phyloP scores from a whole-genome alignment of 345 rosid genomes.

The Bruguiera parviflora region DNA sequence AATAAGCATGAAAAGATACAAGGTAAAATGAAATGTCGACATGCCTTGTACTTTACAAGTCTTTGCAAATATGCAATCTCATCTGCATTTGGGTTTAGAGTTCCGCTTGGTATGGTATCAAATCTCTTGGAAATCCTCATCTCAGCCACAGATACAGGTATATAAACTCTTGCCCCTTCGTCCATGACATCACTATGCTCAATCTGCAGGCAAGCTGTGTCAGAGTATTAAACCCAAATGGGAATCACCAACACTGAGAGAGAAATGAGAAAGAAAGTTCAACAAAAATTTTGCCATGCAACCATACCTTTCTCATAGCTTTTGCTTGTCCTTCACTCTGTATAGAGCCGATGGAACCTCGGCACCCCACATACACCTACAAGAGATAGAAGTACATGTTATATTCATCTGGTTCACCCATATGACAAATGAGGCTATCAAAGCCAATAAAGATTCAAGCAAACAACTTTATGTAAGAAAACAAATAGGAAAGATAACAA shows the following conservation, averaged over 20 bases:
- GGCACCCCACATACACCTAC: slow-evolving; percentile 58
- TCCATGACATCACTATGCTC: slow-evolving; percentile 66
- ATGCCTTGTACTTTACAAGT: slow-evolving; percentile 83
- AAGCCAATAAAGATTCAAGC: too few relatives aligned
- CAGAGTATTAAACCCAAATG: slow-evolving; percentile 32
- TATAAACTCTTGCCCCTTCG: slow-evolving; percentile 54
- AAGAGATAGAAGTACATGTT: neutral
- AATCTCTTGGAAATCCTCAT: slow-evolving; percentile 68
- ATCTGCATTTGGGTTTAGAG: slow-evolving; percentile 84
- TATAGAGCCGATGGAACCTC: slow-evolving; percentile 18
- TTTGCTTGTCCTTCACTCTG: slow-evolving; percentile 31
- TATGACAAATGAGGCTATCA: too few relatives aligned
- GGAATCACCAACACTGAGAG: neutral
- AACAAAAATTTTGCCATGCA: neutral
- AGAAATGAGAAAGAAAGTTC: neutral
- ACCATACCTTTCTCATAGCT: slow-evolving; percentile 51
- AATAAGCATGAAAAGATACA: neutral
- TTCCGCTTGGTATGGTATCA: slow-evolving; percentile 85
- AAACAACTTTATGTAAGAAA: too few relatives aligned
- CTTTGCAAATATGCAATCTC: slow-evolving; percentile 85
- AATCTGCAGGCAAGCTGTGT: slow-evolving; percentile 54
- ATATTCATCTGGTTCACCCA: too few relatives aligned
- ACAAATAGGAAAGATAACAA: neutral
- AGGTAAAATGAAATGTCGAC: slow-evolving; percentile 8
- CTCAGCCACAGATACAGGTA: slow-evolving; percentile 78